Evolutionary conservation across 306 rosid species (phyloP), one percentile per base, ranked within the genome.

Genomic region (Calophaca sinica): DNA sequence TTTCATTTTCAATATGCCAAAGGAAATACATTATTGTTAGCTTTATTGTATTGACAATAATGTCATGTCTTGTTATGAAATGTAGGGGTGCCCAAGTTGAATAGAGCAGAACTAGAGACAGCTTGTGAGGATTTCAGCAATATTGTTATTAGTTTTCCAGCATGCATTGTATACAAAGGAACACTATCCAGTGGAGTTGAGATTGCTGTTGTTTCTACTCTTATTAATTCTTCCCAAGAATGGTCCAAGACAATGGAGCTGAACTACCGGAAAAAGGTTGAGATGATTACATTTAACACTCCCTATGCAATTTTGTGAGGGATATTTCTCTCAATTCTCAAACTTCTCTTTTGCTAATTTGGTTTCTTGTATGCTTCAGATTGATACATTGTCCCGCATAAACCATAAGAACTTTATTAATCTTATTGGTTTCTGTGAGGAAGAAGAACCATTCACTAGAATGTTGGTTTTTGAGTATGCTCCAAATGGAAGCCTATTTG

Each of bases 111-210:
- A 70, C 73, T 96, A 68, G 96, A 89, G 86, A 85, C 84, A 20
- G 99, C 99, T 9, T 96, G 99, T 82, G 99, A 96, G 62, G 98
- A 90, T 84, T 96, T 96, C 77, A 96, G 99, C 87, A 96, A 96
- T 68, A 92, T 96, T 31, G 76, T 96, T 49, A 50, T 48, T 78
- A 81, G 75, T 51, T 11, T 68, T 60, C 86, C 81, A 13, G 81
- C 76, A 48, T 79, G 85, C 78, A 92, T 69, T 26, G 58, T 89
- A 31, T 96, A 89, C 75, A 96, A 96, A 84, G 99, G 99, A 84
- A 96, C 97, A 68, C 63, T 96, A 13, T 96, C 99, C 4, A 92
- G 83, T 70, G 98, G 97, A 80, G 96, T 92, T 5, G 99, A 96
- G 88, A 96, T 96, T 76, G 97, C 96, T 45, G 99, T 96, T 77